These are phyloP conservation scores for Penicillium malachiteum DNA, from an alignment of 495 filamentous ascomycete species.

Conservation along the genomic window DNA sequence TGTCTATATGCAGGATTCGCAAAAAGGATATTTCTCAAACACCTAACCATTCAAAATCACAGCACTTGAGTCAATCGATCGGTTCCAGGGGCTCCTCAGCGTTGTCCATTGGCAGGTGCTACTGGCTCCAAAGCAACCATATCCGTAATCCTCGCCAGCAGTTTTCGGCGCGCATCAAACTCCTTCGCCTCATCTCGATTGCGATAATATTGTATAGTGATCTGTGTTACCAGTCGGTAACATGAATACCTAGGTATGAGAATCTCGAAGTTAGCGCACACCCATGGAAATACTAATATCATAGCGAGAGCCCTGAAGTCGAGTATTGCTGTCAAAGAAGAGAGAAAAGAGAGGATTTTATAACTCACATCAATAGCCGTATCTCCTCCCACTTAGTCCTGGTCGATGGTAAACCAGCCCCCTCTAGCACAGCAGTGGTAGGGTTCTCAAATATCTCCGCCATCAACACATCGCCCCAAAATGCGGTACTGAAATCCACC, in stretches of 20 bases:
- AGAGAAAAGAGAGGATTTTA: not conserved
- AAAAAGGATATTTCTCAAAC: too few species aligned
- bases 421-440: constrained; percentile 35
- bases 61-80: too few species aligned
- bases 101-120: too few species aligned
- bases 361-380: constrained; percentile 39
- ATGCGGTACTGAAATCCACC: constrained; percentile 44
- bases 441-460: constrained; percentile 44
- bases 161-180: constrained; percentile 37
- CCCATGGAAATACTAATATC: not conserved
- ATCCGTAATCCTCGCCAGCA: constrained; percentile 30
- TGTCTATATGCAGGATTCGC: too few species aligned
- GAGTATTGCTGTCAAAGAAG: not conserved
- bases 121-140: constrained; percentile 17
- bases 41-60: too few species aligned
- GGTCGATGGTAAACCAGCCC: constrained; percentile 32
- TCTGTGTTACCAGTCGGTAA: constrained; percentile 38
- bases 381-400: constrained; percentile 24
- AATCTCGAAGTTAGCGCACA: not conserved
- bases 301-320: too few species aligned
- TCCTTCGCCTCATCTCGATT: constrained; percentile 36
- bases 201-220: constrained; percentile 45
- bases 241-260: constrained; percentile 41
- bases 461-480: constrained; percentile 52
- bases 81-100: too few species aligned